Conservation (phyloP, 306 rosid genomes). For the Dalbergia oliveri region DNA sequence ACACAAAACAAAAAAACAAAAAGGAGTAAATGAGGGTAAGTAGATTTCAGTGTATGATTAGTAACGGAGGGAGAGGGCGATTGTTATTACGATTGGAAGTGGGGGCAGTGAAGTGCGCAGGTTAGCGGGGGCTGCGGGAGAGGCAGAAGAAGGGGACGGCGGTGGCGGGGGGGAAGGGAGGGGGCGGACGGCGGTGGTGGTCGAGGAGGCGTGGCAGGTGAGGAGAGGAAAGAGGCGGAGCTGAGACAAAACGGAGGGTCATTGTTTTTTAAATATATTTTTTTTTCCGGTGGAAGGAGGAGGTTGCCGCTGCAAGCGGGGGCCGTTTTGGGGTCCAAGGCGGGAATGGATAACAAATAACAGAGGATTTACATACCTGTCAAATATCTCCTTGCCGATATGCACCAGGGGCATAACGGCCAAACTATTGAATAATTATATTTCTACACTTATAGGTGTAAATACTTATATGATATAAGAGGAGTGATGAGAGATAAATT, state of each 20-base stretch:
- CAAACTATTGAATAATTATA: too few relatives aligned
- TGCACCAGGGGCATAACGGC: too few relatives aligned
- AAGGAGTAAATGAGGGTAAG: not conserved
- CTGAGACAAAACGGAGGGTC: conserved; percentile 63
- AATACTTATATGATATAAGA: too few relatives aligned
- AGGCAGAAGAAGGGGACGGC: conserved; percentile 50
- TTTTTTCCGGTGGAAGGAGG: not conserved
- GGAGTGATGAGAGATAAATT: too few relatives aligned
- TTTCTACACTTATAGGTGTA: too few relatives aligned
- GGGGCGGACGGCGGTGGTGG: conserved; percentile 47
- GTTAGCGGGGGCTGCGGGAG: conserved; percentile 58
- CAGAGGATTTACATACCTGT: not conserved
- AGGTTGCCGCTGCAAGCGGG: not conserved
- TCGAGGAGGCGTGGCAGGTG: conserved; percentile 60
- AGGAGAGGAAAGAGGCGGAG: conserved; percentile 60
- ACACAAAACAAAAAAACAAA: not conserved
- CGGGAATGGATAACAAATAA: conserved; percentile 65
- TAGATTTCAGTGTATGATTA: not conserved
- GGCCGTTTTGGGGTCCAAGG: conserved; percentile 11
- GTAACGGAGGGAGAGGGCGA: not conserved
- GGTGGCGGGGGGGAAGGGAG: conserved; percentile 34
- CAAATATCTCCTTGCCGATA: not conserved
- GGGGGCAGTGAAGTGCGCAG: conserved; percentile 84
- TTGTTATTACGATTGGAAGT: conserved; percentile 85
- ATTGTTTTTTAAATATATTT: conserved; percentile 26